phyloP scores from a whole-genome alignment of 257 asterid species.

The Ilex asprella region DNA sequence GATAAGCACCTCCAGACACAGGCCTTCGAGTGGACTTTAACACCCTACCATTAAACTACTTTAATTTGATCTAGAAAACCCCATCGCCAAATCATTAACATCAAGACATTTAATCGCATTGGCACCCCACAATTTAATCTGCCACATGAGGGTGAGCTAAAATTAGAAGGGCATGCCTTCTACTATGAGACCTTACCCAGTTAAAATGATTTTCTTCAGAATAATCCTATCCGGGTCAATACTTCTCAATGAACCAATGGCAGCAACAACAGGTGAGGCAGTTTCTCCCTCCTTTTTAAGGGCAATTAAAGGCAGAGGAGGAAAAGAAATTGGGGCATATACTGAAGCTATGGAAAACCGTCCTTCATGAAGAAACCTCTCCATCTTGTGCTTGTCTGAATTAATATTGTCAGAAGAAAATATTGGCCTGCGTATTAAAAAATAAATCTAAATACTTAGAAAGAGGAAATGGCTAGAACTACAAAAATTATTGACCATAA shows the following conservation, averaged over 20 bases:
- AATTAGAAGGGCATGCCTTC: no score
- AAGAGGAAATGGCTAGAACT: not conserved
- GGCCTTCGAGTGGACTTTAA: no score
- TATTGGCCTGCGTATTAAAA: conserved; percentile 57
- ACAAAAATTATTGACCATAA: conserved; percentile 5
- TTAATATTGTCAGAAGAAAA: conserved; percentile 72
- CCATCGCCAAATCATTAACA: no score
- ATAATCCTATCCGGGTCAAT: conserved; percentile 77
- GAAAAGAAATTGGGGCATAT: conserved; percentile 80
- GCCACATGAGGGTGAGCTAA: no score
- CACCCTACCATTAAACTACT: no score
- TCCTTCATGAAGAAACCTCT: conserved; percentile 95
- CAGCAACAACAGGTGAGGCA: conserved; percentile 61
- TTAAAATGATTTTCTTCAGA: conserved; percentile 81
- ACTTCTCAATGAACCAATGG: conserved; percentile 75
- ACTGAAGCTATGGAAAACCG: conserved; percentile 77
- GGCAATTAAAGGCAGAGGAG: conserved; percentile 71
- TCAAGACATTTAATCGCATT: no score
- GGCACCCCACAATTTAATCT: no score
- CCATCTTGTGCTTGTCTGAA: conserved; percentile 90
- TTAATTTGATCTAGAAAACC: no score
- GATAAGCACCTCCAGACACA: no score
- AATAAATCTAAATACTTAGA: conserved; percentile 7
- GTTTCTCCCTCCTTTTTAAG: conserved; percentile 56
- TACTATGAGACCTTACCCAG: conserved; percentile 52